Evolutionary conservation across 306 rosid genomes (phyloP), one percentile per base, ranked within the genome.

Genomic region (Pyrus communis): DNA sequence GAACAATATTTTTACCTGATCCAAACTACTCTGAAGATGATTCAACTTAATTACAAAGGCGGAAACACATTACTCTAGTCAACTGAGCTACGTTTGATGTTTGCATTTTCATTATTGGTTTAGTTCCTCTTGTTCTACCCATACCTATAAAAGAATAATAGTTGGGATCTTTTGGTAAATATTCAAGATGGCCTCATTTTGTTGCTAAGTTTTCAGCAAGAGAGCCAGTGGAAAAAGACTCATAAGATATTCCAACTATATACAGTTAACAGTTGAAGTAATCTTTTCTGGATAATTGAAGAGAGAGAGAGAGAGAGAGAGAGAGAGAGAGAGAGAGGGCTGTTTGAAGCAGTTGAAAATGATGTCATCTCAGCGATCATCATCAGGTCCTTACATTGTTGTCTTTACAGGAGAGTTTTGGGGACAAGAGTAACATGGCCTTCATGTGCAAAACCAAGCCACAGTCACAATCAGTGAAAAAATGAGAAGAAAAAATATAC

Each of bases 401-500:
- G 83, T 81, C 78, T 70, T 79, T 15, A 51, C 51, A 74, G 31
- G 49, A 69, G 78, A 82, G 85, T 66, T 69, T 49, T 84, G 42
- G 88, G 78, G 91, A 84, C 90, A 91, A 89, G 94, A 86, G 98
- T 89, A 90, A 94, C 98, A 89, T 94, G 98, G 97, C 83, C 87
- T 82, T 89, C 98, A 89, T 90, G 97, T 91, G 98, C 91, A 77
- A 77, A 84, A 74, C 77, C 80, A 73, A 83, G 81, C 90, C 64
- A 33, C 76, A 79, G 93, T 91, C 97, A 33, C 88, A 71, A 84
- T 91, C 96, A 85, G 84, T 75, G 51, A 79, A 80, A 85, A 77
- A 51, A 15, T 51, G 31, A 81, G 76, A 57, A 71, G 4, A 31
- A 66, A 11, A 82, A 85, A 85, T 77, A 35, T 35, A 35, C 8